Base-by-base conservation (phyloP, 2,329 filamentous ascomycete species). In the Dothidotthia symphoricarpi region DNA sequence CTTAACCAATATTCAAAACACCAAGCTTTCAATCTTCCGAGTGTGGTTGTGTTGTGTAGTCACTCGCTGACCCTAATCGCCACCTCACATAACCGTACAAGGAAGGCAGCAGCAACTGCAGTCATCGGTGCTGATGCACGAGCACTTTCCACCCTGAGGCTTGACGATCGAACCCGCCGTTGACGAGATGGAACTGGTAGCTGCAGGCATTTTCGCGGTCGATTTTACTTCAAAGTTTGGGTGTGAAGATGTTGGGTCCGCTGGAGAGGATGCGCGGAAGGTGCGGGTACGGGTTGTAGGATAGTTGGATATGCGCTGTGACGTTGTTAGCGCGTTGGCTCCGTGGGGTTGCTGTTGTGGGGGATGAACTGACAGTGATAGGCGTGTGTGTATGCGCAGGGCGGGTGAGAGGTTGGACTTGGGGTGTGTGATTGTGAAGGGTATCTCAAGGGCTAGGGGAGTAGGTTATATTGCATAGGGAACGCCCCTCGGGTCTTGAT, bases 81-180 rank as follows among this genome's bases (percentile, higher is more conserved):
- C 3, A 16, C 7, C 53, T 42, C 55, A 67, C 63, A 67, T 67
- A 34, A 66, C 62, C 0, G 60, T 63, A 45, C 64, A 67, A 4
- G 64, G 64, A 27, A 66, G 57, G 45, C 45, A 51, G 56, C 63
- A 66, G 53, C 54, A 64, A 28, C 45, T 48, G 51, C 61, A 64
- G 31, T 59, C 57, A 16, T 59, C 58, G 24, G 53, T 59, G 38
- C 53, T 59, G 31, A 55, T 37, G 44, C 57, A 61, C 13, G 52
- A 49, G 46, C 50, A 49, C 49, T 66, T 61, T 17, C 53, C 49
- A 1, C 59, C 55, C 29, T 51, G 51, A n/a, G 64, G 62, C 44
- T 67, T 68, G 17, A 51, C 52, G 34, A 67, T 51, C n/a, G 63
- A 63, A 26, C 57, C 41, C 3, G 63, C 50, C 38, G 57, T 34